Conservation (phyloP, 139 green algal species). For the Chlorella sorokiniana region DNA sequence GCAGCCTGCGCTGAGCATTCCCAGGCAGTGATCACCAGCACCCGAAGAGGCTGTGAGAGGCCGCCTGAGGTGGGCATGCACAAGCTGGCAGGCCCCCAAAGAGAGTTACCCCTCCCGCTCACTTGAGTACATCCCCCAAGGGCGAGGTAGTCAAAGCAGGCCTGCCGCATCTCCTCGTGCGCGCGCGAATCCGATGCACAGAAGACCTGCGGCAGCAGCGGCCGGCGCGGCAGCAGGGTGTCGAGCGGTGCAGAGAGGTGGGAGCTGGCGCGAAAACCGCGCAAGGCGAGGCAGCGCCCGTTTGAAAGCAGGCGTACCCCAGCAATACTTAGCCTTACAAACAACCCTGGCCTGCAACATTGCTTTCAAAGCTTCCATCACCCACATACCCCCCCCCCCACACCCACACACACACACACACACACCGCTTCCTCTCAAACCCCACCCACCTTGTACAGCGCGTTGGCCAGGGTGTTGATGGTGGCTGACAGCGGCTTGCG, state of each 20-base stretch:
- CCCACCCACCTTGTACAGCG: constrained; percentile 87
- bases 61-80: too few species aligned
- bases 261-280: background rate
- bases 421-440: background rate
- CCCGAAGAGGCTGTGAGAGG: too few species aligned
- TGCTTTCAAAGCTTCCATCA: background rate
- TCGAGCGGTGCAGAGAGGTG: background rate
- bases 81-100: too few species aligned
- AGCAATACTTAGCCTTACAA: too few species aligned
- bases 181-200: constrained; percentile 69
- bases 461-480: constrained; percentile 99
- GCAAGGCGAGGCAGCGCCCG: too few species aligned
- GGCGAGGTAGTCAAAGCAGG: constrained; percentile 97
- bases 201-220: constrained; percentile 70
- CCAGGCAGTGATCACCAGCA: too few species aligned
- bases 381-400: background rate
- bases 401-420: background rate
- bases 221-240: background rate
- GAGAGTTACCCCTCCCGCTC: background rate
- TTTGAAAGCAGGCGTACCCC: too few species aligned
- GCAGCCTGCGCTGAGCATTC: too few species aligned
- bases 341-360: background rate
- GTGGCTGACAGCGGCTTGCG: constrained; percentile 92
- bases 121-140: constrained; percentile 82
- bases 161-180: constrained; percentile 95